These are phyloP conservation scores for Plasmodium coatneyi DNA, from an alignment of 169 alveolate genomes.

Conservation along the genomic window DNA sequence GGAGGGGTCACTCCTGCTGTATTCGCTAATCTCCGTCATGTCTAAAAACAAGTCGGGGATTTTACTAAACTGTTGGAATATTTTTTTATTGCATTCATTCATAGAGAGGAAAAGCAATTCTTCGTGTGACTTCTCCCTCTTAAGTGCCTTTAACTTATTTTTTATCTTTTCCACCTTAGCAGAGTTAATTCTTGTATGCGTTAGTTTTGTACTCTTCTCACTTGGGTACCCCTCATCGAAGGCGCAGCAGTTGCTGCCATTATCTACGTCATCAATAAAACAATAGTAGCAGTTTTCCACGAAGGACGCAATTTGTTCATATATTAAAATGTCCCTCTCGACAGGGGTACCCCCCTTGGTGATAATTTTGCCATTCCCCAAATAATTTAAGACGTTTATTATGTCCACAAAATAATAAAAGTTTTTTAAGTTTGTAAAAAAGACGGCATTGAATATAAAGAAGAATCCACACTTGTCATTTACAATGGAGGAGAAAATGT, in stretches of 20 bases:
- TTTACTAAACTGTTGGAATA: slow-evolving; percentile 35
- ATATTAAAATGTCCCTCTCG: slow-evolving; percentile 16
- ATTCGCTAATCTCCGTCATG: slow-evolving; percentile 18
- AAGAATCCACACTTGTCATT: slow-evolving; percentile 70
- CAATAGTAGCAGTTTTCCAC: slow-evolving; percentile 26
- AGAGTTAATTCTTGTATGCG: background rate
- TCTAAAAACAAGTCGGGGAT: slow-evolving; percentile 32
- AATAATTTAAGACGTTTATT: slow-evolving; percentile 48
- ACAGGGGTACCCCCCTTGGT: background rate
- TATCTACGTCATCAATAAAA: background rate
- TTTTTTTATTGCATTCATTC: slow-evolving; percentile 67
- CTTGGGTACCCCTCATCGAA: background rate
- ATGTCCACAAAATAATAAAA: slow-evolving; percentile 62
- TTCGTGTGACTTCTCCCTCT: slow-evolving; percentile 46
- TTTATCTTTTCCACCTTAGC: slow-evolving; percentile 14
- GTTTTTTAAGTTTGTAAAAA: slow-evolving; percentile 58
- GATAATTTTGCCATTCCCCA: slow-evolving; percentile 11
- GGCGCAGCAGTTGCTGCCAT: background rate
- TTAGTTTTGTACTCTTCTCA: background rate
- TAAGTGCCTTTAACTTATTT: slow-evolving; percentile 31
- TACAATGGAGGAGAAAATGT: slow-evolving; percentile 17
- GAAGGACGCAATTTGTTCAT: slow-evolving; percentile 41
- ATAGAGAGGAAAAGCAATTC: slow-evolving; percentile 41
- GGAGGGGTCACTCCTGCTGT: background rate
- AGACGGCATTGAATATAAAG: slow-evolving; percentile 32